Evolutionary conservation across 345 rosid genomes (phyloP), one percentile per base, ranked within the genome.

Genomic region (Salix exigua): DNA sequence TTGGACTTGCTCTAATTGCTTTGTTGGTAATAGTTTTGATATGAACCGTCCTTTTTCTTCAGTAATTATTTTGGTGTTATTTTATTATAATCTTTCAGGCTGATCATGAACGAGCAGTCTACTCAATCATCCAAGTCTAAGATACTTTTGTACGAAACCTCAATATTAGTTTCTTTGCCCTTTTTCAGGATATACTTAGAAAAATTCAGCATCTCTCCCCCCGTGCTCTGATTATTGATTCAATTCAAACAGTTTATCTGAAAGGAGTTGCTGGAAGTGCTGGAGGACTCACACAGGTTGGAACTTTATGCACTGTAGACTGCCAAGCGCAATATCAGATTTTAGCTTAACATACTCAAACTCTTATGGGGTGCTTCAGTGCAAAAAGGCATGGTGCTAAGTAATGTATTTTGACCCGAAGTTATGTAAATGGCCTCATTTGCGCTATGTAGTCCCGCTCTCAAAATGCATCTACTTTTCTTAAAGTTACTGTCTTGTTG

Each of bases 171-270:
- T 38, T 19, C 18, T 73, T 61, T 76, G 11, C 51, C 38, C 68
- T 71, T 64, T 81, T 84, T 67, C 90, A 95, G 98, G 98, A 93
- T 80, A 90, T 95, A 76, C 73, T 91, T 70, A 78, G 68, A 66
- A 93, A 93, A 78, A 84, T 86, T 75, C 96, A 85, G 72, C 84
- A 60, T 62, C 87, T 91, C 42, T 89, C 89, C 58, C 97, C 98
- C 16, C 82, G 91, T 69, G 96, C 93, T 78, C 80, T 91, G 76
- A 81, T 95, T 76, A 79, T 95, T 66, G 98, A 95, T 86, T 93
- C 99, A 62, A 89, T 95, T 87, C 99, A 93, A 81, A 95, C 98
- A 4, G 93, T 89, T 71, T 95, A 90, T 87, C 82, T 95, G 70
- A 85, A 86, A 75, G 93, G 88, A 19, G 92, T 89, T 73, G 72